Base-by-base conservation (phyloP, 768 basidiomycete species). In the Zangia roseola region DNA sequence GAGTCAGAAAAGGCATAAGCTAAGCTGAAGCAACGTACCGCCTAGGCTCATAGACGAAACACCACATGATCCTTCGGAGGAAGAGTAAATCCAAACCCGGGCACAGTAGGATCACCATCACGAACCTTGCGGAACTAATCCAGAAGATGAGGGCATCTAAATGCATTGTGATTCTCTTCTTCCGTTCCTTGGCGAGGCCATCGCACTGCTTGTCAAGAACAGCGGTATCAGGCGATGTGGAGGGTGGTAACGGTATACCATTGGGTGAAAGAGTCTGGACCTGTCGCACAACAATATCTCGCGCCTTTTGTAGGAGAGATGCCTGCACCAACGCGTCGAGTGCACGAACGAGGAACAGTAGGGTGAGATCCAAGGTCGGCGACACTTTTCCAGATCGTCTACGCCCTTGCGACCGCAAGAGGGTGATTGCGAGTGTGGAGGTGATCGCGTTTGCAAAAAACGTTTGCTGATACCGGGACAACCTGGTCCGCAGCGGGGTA, bases 41-140 rank as follows among this genome's bases (percentile, higher is more conserved):
- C 53, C 79, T 71, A 5, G 88, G 87, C 59, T 84, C 74, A 57
- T 91, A 91, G 62, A 88, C 84, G 66, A 87, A 91, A 57, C 88
- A 90, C 89, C 89, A 91, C 87, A 91, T 90, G 45, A 91, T 89
- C 59, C 89, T 91, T 61, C 36, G 19, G 23, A 46, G 33, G 26
- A 28, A 61, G 45, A 46, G 20, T 51, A 21, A 46, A 38, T 14
- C 17, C 20, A 25, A 43, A 21, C 14, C 13, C 7, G 35, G 34
- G 39, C n/a, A 34, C 31, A 10, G 21, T 13, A 12, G 7, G 28
- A 35, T 38, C 10, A 43, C 17, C 3, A 12, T 37, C 31, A 65
- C 73, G 25, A 51, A 88, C 88, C 88, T 82, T 26, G 87, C 84
- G 50, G 86, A 87, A 56, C 82, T 82, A 13, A 78, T 79, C 88